Base-by-base conservation (phyloP, 768 basidiomycete genomes). In the Pseudohyphozyma bogoriensis region DNA sequence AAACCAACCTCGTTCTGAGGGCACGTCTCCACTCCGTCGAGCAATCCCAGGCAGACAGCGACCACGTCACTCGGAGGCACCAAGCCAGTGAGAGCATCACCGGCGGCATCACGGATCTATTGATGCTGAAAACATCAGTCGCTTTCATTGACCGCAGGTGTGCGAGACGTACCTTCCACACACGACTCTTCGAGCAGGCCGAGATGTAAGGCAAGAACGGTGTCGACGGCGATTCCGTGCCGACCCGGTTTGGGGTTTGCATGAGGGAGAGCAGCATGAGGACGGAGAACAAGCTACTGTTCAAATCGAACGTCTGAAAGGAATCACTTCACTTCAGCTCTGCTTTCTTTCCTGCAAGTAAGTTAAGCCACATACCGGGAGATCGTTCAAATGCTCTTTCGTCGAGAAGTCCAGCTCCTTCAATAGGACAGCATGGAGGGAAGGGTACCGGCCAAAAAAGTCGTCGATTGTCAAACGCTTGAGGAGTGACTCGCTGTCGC, bases 181-280 rank as follows among this genome's bases (percentile, higher is more conserved):
- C 65, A 0, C 56, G 45, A 45, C 61, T 63, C 33, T 13, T 40
- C 1, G 52, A 47, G 45, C 65, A 66, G 1, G 55, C 52, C 26
- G 32, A 32, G 16, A 66, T 50, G 29, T 63, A 47, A 4, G 61
- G 55, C 16, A 63, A 13, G 56, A 66, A 55, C 0, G 65, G 51
- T 18, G 37, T 12, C 28, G 53, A 40, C 11, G 26, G 26, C 31
- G 28, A 13, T 10, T 22, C 37, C 22, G 13, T 5, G 3, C 39
- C 57, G 45, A 59, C 28, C 13, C 55, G 52, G 18, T 62, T 57
- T 8, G 61, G 59, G 18, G 65, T 60, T 16, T 63, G 65, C 0
- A 63, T 58, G 1, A 66, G 61, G 13, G 61, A 62, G 29, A 66
- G 33, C 20, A 66, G 65, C 61, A 66, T 63, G 40, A 66, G 58